A percentile compares a stretch with the other conserved stretches of the same genome.
phyloP scores from a whole-genome alignment of 1,284 basidiomycete genomes.

The Mycena sp. region DNA sequence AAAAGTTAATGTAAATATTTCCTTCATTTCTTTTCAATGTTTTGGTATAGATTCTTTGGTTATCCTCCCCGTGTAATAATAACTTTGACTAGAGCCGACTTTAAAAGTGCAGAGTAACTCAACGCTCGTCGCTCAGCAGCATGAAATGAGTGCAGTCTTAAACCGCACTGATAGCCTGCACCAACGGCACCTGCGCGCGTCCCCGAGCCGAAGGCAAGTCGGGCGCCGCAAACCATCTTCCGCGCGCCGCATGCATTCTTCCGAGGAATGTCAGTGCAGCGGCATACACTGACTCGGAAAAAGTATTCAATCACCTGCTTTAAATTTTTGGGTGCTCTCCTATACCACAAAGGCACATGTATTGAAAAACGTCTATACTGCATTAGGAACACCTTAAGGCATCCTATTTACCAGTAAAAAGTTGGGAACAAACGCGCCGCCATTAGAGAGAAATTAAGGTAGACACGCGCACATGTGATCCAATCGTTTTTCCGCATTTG shows the following conservation, averaged over 20 bases:
- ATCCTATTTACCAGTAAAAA: not conserved
- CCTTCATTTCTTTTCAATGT: not conserved
- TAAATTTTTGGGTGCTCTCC: not conserved
- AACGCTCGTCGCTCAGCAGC: too few relatives aligned
- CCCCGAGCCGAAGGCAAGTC: too few relatives aligned
- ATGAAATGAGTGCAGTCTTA: too few relatives aligned
- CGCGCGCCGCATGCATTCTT: too few relatives aligned
- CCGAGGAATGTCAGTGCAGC: too few relatives aligned
- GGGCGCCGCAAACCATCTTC: too few relatives aligned
- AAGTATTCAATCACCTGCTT: too few relatives aligned
- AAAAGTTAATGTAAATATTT: not conserved
- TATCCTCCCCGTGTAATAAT: not conserved
- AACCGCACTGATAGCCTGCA: too few relatives aligned
- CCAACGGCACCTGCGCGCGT: too few relatives aligned
- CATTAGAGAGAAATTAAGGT: not conserved
- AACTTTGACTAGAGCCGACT: too few relatives aligned
- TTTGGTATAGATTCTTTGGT: not conserved
- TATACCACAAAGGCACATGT: not conserved
- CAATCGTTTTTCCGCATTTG: slow-evolving; percentile 2
- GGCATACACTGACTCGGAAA: too few relatives aligned
- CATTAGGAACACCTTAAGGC: not conserved
- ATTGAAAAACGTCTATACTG: not conserved
- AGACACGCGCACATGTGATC: not conserved
- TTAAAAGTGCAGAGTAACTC: too few relatives aligned
- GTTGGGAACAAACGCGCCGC: not conserved